These are phyloP conservation scores for Globisporangium emineosum DNA, from an alignment of 352 stramenopile species.

Conservation along the genomic window DNA sequence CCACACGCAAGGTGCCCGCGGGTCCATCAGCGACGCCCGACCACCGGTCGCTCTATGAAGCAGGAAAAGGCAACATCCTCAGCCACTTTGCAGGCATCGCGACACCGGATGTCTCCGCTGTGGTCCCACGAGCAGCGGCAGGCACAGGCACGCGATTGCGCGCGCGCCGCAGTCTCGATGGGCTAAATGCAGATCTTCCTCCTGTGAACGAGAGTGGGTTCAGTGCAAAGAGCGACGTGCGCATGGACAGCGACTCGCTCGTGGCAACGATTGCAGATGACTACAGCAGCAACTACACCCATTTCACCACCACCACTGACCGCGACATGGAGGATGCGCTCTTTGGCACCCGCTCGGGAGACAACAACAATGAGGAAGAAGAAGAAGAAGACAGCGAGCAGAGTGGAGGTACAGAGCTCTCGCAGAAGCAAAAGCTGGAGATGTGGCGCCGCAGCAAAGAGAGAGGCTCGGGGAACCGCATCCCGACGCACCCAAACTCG, in stretches of 20 bases:
- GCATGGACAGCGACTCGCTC: conserved; percentile 3
- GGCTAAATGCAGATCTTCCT: conserved; percentile 1
- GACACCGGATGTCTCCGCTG: conserved; percentile 26
- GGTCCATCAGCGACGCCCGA: conserved; percentile 10
- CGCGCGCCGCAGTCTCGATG: conserved; percentile 15
- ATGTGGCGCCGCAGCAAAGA: conserved; percentile 25
- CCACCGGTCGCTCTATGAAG: conserved; percentile 36
- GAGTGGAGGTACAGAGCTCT: conserved; percentile 4
- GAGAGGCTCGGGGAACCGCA: conserved; percentile 4
- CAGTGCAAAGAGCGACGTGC: conserved; percentile 10
- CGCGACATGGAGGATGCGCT: conserved; percentile 22
- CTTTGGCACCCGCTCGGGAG: conserved; percentile 8
- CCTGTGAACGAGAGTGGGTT: background rate
- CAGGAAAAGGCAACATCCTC: conserved; percentile 55
- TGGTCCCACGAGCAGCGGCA: background rate
- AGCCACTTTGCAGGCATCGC: conserved; percentile 56
- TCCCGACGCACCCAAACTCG: background rate
- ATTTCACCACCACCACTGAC: conserved; percentile 3
- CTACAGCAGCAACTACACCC: conserved; percentile 8
- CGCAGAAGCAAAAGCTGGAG: conserved; percentile 21
- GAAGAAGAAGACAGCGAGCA: background rate
- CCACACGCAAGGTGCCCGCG: conserved; percentile 3
- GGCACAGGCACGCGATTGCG: background rate
- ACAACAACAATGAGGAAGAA: conserved; percentile 17
- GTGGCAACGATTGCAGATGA: conserved; percentile 3